Percentiles rank a stretch among this genome's conserved stretches.
Evolutionary conservation across 768 basidiomycete species (phyloP).

Genomic region (Naganishia friedmannii): DNA sequence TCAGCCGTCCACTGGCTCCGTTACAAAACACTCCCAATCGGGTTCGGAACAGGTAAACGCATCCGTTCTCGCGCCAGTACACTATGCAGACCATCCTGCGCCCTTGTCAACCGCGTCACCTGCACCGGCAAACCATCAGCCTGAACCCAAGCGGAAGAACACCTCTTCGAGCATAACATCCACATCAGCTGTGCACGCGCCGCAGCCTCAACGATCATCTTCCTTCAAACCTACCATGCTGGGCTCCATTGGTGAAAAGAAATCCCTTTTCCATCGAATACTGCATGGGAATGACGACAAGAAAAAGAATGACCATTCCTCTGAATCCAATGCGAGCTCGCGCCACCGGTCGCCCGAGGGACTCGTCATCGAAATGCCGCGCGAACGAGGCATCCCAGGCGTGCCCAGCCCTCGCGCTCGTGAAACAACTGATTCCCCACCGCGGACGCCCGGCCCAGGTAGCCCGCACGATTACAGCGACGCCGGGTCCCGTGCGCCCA

Average conservation of each 20-base stretch:
- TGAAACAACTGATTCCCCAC: constrained; percentile 42
- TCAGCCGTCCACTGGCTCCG: constrained; percentile 12
- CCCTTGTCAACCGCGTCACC: not conserved
- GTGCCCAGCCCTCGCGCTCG: constrained; percentile 33
- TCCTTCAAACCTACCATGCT: constrained; percentile 44
- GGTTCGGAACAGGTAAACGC: constrained; percentile 5
- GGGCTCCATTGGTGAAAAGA: constrained; percentile 44
- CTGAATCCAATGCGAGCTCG: constrained; percentile 33
- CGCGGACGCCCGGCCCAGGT: constrained; percentile 47
- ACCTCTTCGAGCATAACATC: not conserved
- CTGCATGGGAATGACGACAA: constrained; percentile 41
- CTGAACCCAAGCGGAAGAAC: constrained; percentile 16
- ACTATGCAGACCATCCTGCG: not conserved
- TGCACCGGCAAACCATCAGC: not conserved
- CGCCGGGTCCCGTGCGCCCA: constrained; percentile 38
- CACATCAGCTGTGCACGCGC: constrained; percentile 20
- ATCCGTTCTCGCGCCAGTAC: not conserved
- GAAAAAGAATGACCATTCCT: constrained; percentile 32
- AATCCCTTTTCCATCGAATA: constrained; percentile 50
- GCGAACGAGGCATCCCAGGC: constrained; percentile 14
- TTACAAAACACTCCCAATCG: constrained; percentile 22
- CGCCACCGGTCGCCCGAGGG: constrained; percentile 30
- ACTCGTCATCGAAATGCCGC: constrained; percentile 37
- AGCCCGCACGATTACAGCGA: constrained; percentile 38
- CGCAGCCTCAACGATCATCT: constrained; percentile 26